These are phyloP conservation scores for Pichia sp. DNA, from an alignment of 1,139 yeast genomes.

Conservation along the genomic window DNA sequence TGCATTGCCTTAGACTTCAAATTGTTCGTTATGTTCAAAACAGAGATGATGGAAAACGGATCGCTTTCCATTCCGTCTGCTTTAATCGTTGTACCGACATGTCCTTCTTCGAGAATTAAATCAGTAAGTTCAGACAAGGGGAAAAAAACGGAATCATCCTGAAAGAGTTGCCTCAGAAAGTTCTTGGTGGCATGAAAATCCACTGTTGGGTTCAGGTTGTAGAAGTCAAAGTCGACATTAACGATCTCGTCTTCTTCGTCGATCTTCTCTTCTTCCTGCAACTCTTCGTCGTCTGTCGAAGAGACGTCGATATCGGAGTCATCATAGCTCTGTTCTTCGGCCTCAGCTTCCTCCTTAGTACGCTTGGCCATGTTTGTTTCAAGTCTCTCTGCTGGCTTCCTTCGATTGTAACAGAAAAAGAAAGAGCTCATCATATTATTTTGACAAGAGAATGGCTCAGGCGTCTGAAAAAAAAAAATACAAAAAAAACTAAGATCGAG, in stretches of 20 bases:
- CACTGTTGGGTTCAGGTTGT: conserved; percentile 75
- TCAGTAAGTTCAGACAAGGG: conserved; percentile 79
- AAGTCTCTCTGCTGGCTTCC: neutral
- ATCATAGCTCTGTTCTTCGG: conserved; percentile 29
- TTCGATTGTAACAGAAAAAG: too few relatives aligned
- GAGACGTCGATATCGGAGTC: conserved; percentile 69
- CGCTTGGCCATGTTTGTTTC: conserved; percentile 44
- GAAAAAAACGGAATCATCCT: conserved; percentile 70
- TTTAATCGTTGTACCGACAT: conserved; percentile 83
- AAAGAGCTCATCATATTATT: too few relatives aligned
- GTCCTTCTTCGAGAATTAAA: conserved; percentile 61
- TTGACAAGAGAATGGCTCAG: too few relatives aligned
- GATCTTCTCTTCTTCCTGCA: conserved; percentile 33
- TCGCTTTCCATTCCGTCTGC: conserved; percentile 93
- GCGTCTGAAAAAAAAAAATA: too few relatives aligned
- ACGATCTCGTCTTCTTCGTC: conserved; percentile 50
- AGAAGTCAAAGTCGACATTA: conserved; percentile 91
- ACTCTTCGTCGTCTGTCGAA: conserved; percentile 45
- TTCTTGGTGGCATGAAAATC: conserved; percentile 92
- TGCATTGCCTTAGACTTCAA: conserved; percentile 40
- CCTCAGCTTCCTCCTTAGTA: conserved; percentile 43
- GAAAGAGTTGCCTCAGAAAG: conserved; percentile 79
- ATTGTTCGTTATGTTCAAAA: conserved; percentile 53
- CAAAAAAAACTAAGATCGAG: too few relatives aligned
- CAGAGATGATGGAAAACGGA: conserved; percentile 83